phyloP scores from a whole-genome alignment of 116 monocot genomes.

The Zostera marina region DNA sequence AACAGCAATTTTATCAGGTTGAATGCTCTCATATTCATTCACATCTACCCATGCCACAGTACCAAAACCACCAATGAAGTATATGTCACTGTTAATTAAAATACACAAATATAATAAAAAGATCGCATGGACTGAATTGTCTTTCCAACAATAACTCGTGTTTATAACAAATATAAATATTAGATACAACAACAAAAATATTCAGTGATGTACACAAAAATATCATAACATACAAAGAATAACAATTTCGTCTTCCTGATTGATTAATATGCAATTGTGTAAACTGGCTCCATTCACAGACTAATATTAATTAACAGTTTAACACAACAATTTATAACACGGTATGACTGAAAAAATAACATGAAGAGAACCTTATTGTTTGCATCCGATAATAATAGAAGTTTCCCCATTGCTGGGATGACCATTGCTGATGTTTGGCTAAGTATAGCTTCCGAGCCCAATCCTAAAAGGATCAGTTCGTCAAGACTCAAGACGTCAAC shows the following conservation, averaged over 20 bases:
- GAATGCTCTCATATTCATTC: slow-evolving; percentile 56
- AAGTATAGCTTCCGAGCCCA: slow-evolving; percentile 76
- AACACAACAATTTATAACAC: neutral
- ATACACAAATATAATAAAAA: neutral
- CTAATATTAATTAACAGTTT: no score
- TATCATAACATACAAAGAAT: no score
- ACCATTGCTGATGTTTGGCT: slow-evolving; percentile 92
- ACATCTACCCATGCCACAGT: slow-evolving; percentile 96
- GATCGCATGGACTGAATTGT: neutral
- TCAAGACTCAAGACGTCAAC: no score
- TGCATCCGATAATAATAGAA: slow-evolving; percentile 96
- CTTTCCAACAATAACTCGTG: no score
- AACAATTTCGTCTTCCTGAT: no score
- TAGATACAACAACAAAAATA: no score
- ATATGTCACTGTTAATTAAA: slow-evolving; percentile 49
- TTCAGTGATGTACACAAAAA: no score
- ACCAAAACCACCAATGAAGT: slow-evolving; percentile 97
- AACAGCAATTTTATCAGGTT: slow-evolving; percentile 84
- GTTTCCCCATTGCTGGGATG: slow-evolving; percentile 96
- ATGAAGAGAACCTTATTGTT: slow-evolving; percentile 43
- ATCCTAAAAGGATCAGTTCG: slow-evolving; percentile 25
- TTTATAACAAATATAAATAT: no score
- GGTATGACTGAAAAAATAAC: neutral
- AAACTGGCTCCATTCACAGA: no score
- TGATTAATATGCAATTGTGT: no score